phyloP scores from a whole-genome alignment of 805 yeast species.

The Cyberlindnera maritima region DNA sequence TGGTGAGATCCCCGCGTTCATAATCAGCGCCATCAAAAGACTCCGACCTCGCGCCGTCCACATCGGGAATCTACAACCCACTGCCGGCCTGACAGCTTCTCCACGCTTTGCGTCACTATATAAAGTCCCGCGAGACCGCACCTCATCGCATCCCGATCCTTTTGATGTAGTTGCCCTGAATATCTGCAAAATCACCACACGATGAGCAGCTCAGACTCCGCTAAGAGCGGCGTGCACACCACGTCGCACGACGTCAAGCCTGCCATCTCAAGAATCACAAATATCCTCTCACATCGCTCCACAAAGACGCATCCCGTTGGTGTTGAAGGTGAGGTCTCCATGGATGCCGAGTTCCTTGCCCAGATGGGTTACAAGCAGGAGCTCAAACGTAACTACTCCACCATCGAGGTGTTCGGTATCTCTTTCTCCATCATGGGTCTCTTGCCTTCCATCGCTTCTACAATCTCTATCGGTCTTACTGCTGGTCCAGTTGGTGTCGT shows the following conservation, averaged over 20 bases:
- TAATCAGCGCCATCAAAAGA: background rate
- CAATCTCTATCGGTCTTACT: conserved; percentile 23
- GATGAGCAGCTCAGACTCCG: conserved; percentile 2
- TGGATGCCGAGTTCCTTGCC: conserved; percentile 15
- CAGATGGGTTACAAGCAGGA: conserved; percentile 65
- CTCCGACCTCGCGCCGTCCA: background rate
- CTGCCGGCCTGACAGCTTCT: background rate
- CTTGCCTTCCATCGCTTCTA: conserved; percentile 57
- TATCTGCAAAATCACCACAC: too few relatives aligned
- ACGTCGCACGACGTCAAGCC: background rate
- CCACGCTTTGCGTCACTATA: background rate
- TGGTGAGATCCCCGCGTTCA: background rate
- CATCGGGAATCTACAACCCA: background rate
- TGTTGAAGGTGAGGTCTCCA: conserved; percentile 2
- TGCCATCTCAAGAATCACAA: background rate
- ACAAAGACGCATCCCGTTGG: conserved; percentile 1
- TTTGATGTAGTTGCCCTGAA: too few relatives aligned
- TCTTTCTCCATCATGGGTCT: conserved; percentile 66
- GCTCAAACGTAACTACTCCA: conserved; percentile 52
- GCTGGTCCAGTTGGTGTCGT: conserved; percentile 60
- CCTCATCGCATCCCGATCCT: background rate
- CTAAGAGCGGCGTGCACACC: background rate
- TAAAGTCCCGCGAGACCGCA: too few relatives aligned
- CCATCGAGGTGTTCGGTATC: conserved; percentile 61
- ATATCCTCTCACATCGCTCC: conserved; percentile 2